phyloP scores from a whole-genome alignment of 805 yeast species.

The Debaryomyces prosopidis region DNA sequence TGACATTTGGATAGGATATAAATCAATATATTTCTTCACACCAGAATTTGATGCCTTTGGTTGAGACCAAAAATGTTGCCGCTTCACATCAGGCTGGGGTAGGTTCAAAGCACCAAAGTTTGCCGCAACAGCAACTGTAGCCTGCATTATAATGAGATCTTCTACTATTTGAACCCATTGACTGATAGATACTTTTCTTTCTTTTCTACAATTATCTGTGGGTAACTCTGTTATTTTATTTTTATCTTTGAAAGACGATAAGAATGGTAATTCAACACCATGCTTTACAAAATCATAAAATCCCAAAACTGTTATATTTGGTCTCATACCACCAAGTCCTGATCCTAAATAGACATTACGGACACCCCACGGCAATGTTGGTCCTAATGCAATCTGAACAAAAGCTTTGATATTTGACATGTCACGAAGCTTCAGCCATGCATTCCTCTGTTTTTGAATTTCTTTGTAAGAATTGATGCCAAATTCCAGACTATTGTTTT shows the following conservation, averaged over 20 bases:
- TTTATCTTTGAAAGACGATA: slow-evolving; percentile 18
- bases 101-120: slow-evolving; percentile 70
- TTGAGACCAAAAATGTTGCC: slow-evolving; percentile 12
- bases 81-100: slow-evolving; percentile 48
- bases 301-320: slow-evolving; percentile 91
- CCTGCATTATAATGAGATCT: slow-evolving; percentile 82
- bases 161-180: slow-evolving; percentile 95
- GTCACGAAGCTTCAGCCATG: slow-evolving; percentile 86
- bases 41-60: slow-evolving; percentile 10
- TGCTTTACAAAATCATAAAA: slow-evolving; percentile 67
- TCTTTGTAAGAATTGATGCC: slow-evolving; percentile 56
- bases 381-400: slow-evolving; percentile 88
- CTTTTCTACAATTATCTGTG: slow-evolving; percentile 76
- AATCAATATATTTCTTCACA: slow-evolving; percentile 65
- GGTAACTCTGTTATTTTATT: slow-evolving; percentile 46
- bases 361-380: slow-evolving; percentile 91
- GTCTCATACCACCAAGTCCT: slow-evolving; percentile 98
- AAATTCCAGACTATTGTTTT: slow-evolving; percentile 49
- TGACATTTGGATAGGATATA: slow-evolving; percentile 97
- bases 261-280: slow-evolving; percentile 31
- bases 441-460: slow-evolving; percentile 66
- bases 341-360: slow-evolving; percentile 89
- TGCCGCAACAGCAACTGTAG: slow-evolving; percentile 91
- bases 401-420: slow-evolving; percentile 81
- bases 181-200: slow-evolving; percentile 62